A percentile compares a stretch with the other conserved stretches of the same genome.
Conservation (phyloP, 805 yeast genomes). For the Zygosaccharomyces kombuchaensis region DNA sequence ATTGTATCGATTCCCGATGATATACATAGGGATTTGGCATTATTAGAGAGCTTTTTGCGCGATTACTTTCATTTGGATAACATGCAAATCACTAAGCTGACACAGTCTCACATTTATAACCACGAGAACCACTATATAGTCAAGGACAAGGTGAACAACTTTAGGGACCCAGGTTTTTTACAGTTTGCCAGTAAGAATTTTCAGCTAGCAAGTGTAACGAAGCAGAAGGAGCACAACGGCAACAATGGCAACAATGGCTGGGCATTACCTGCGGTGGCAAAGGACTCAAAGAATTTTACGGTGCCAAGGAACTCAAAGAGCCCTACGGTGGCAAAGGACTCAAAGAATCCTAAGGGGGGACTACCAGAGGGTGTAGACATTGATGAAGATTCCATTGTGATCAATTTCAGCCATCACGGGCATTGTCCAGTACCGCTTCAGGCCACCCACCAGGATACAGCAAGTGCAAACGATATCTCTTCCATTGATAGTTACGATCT, state of each 20-base stretch:
- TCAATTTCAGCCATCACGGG: conserved; percentile 21
- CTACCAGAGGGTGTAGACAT: conserved; percentile 13
- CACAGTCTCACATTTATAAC: conserved; percentile 28
- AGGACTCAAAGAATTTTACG: background rate
- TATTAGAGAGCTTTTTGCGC: conserved; percentile 30
- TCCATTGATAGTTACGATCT: conserved; percentile 24
- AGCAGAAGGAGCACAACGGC: conserved; percentile 8
- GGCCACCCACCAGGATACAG: background rate
- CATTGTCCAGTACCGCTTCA: conserved; percentile 5
- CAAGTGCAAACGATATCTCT: conserved; percentile 12
- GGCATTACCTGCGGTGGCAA: too few relatives aligned
- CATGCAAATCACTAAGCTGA: conserved; percentile 31
- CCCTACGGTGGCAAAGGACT: background rate
- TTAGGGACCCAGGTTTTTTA: conserved; percentile 28
- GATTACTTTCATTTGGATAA: conserved; percentile 32
- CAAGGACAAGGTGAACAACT: conserved; percentile 29
- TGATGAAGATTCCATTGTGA: conserved; percentile 21
- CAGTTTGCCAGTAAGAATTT: conserved; percentile 15
- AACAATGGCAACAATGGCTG: background rate
- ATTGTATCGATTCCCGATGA: conserved; percentile 34
- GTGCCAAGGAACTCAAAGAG: background rate
- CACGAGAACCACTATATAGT: conserved; percentile 35
- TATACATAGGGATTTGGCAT: conserved; percentile 28
- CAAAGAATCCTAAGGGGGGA: background rate
- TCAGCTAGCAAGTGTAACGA: background rate